phyloP scores from a whole-genome alignment of 495 filamentous ascomycete genomes.

The Rhypophila decipiens region DNA sequence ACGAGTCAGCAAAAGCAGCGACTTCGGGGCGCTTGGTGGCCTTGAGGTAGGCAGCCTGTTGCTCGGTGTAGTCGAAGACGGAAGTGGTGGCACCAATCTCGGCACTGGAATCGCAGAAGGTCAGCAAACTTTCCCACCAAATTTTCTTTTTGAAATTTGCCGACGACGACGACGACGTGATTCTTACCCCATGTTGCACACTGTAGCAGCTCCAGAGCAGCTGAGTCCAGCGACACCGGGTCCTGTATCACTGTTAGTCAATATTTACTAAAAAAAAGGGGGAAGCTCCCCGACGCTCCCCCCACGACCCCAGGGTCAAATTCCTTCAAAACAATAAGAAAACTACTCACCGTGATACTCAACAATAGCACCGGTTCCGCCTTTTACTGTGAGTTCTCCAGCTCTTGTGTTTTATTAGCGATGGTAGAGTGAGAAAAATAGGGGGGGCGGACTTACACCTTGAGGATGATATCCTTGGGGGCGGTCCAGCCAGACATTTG shows the following conservation, averaged over 20 bases:
- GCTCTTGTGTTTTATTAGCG: no score
- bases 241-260: conserved; percentile 23
- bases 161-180: neutral
- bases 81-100: conserved; percentile 97
- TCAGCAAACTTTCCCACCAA: neutral
- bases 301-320: no score
- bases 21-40: conserved; percentile 90
- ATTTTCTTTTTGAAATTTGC: no score
- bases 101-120: conserved; percentile 35
- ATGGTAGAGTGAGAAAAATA: no score
- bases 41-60: conserved; percentile 90
- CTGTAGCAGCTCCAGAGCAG: conserved; percentile 61
- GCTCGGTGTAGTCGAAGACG: conserved; percentile 98
- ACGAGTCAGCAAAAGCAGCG: conserved; percentile 79
- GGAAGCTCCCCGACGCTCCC: no score
- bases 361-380: conserved; percentile 93
- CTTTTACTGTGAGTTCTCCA: conserved; percentile 95
- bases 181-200: conserved; percentile 61
- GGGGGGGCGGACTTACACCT: no score
- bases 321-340: conserved; percentile 32
- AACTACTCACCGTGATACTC: conserved; percentile 68
- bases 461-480: conserved; percentile 96
- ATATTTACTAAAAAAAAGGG: conserved; percentile 2
- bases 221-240: conserved; percentile 67
- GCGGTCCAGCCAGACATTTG: conserved; percentile 88